These are phyloP conservation scores for Tripterygium wilfordii DNA, from an alignment of 177 flowering plant species.

Conservation along the genomic window DNA sequence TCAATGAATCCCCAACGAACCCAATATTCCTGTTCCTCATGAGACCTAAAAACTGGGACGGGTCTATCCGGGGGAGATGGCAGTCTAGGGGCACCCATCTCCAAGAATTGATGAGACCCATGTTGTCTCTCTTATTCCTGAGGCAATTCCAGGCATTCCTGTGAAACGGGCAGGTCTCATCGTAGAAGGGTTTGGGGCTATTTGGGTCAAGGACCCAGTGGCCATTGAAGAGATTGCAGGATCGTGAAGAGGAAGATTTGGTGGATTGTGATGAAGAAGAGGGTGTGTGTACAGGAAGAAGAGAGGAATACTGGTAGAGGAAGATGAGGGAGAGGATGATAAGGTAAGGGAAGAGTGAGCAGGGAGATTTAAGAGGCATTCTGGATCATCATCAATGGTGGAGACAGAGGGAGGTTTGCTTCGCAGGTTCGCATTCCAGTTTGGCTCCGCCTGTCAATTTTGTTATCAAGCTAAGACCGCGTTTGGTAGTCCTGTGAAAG, in stretches of 20 bases:
- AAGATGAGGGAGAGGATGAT: constrained; percentile 31
- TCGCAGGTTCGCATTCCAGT: neutral
- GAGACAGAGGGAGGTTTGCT: too few species aligned
- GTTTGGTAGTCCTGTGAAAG: too few species aligned
- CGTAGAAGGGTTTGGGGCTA: constrained; percentile 43
- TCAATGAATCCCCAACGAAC: constrained; percentile 91
- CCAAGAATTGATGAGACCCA: constrained; percentile 80
- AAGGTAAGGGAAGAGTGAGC: constrained; percentile 31
- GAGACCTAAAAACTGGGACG: constrained; percentile 43
- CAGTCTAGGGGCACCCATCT: constrained; percentile 76
- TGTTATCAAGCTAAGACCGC: too few species aligned
- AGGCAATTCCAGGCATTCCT: constrained; percentile 91
- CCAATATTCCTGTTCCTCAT: constrained; percentile 76
- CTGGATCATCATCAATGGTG: neutral
- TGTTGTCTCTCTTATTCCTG: constrained; percentile 63
- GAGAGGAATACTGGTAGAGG: constrained; percentile 43
- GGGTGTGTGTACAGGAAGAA: constrained; percentile 26
- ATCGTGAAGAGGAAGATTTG: constrained; percentile 6
- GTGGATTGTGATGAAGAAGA: constrained; percentile 10
- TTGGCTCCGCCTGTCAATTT: neutral
- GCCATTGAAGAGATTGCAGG: constrained; percentile 70
- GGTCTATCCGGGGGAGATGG: constrained; percentile 47
- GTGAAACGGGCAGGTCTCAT: constrained; percentile 77
- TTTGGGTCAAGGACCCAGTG: constrained; percentile 46
- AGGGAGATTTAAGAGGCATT: constrained; percentile 28